phyloP scores from a whole-genome alignment of 139 green algal species.

The Chlorella sp. region DNA sequence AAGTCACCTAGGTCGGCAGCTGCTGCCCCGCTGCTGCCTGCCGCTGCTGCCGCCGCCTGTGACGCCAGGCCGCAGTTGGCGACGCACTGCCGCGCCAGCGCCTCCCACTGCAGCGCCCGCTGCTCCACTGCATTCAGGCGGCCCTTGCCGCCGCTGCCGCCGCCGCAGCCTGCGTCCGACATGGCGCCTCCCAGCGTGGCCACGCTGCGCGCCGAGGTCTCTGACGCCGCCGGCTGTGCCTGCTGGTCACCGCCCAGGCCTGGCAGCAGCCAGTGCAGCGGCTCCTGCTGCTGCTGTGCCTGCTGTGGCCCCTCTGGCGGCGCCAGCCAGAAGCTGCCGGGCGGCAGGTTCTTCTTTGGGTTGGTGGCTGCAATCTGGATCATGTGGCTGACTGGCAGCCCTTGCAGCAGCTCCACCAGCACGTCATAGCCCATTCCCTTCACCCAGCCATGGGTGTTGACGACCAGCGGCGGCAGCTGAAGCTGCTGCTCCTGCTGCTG shows the following conservation, averaged over 20 bases:
- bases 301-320: neutral
- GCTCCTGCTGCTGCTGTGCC: neutral
- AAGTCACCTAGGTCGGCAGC: constrained; percentile 8
- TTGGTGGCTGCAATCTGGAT: constrained; percentile 57
- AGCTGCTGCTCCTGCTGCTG: constrained; percentile 19
- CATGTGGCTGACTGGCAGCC: constrained; percentile 64
- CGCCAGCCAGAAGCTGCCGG: constrained; percentile 57
- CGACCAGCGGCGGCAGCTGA: constrained; percentile 67
- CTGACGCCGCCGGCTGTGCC: constrained; percentile 3
- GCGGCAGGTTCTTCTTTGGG: constrained; percentile 69
- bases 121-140: constrained; percentile 56
- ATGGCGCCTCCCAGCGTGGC: neutral
- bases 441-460: constrained; percentile 92
- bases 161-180: neutral
- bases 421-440: constrained; percentile 82
- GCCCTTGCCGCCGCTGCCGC: neutral
- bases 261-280: constrained; percentile 34
- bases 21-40: constrained; percentile 11
- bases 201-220: constrained; percentile 11
- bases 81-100: constrained; percentile 62
- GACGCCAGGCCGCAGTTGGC: neutral
- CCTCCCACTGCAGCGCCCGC: constrained; percentile 70
- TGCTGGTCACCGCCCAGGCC: neutral
- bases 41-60: neutral
- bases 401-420: constrained; percentile 60